These are phyloP conservation scores for Phytomonas sp. DNA, from an alignment of 208 protist species.

Conservation along the genomic window DNA sequence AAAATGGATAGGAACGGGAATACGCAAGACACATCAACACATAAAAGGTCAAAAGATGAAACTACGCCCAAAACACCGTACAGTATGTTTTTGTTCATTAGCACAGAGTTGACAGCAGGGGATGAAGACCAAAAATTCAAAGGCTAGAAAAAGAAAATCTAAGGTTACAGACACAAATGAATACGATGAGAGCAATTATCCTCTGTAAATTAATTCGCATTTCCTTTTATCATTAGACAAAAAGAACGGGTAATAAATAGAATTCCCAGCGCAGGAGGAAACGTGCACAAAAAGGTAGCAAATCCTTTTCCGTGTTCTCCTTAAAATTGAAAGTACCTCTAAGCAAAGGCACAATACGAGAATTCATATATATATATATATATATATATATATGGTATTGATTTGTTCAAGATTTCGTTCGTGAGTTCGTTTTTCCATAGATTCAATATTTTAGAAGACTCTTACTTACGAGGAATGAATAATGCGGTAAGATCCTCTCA, in stretches of 20 bases:
- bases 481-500: no score
- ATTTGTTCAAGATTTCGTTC: no score
- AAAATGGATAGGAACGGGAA: no score
- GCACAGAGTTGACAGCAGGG: not conserved
- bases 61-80: not conserved
- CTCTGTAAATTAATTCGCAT: not conserved
- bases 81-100: not conserved
- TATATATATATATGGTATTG: no score
- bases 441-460: no score
- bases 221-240: not conserved
- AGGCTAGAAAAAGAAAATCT: not conserved
- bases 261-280: not conserved
- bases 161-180: not conserved
- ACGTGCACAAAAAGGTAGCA: not conserved
- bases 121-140: not conserved
- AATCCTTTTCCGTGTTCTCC: not conserved
- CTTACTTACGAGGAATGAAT: no score
- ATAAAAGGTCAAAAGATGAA: no score
- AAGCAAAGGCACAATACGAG: not conserved
- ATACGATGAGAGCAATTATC: not conserved
- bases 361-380: not conserved
- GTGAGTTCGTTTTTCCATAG: no score
- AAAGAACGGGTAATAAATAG: constrained; percentile 15
- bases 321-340: not conserved
- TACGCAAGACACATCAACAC: no score